These are phyloP conservation scores for Zarea fungicola DNA, from an alignment of 2,329 filamentous ascomycete genomes.

Conservation along the genomic window DNA sequence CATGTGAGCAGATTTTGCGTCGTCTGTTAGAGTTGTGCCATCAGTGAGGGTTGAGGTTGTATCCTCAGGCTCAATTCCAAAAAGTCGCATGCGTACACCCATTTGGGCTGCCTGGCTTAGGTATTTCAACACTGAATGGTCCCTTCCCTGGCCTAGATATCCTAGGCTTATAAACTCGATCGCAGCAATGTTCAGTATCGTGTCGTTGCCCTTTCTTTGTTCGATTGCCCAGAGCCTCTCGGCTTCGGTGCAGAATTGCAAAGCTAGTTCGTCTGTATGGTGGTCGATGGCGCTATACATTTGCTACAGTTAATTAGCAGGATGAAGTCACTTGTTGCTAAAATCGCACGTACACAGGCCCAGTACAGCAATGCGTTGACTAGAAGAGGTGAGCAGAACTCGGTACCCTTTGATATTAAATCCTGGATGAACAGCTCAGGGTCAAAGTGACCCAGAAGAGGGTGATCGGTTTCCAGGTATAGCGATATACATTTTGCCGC, in stretches of 20 bases:
- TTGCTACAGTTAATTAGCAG: too few species aligned
- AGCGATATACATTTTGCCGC: conserved; percentile 30
- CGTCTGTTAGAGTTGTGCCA: background rate
- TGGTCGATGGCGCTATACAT: conserved; percentile 30
- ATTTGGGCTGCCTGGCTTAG: conserved; percentile 25
- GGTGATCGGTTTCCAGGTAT: conserved; percentile 34
- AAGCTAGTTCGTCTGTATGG: conserved; percentile 15
- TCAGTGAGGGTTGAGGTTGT: background rate
- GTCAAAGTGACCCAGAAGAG: conserved; percentile 32
- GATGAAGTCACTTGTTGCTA: too few species aligned
- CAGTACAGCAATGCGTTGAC: conserved; percentile 31
- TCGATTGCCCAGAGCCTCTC: conserved; percentile 22
- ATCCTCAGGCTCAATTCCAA: conserved; percentile 17
- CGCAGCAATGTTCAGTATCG: conserved; percentile 25
- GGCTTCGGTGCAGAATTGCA: conserved; percentile 23
- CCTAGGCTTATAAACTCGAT: conserved; percentile 29
- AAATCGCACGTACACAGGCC: conserved; percentile 32
- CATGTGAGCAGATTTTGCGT: conserved; percentile 13
- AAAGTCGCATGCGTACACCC: conserved; percentile 26
- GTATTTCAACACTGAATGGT: conserved; percentile 29
- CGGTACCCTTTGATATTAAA: conserved; percentile 19
- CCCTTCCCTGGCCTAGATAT: conserved; percentile 29
- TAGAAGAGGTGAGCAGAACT: conserved; percentile 30
- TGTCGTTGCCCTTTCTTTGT: conserved; percentile 16
- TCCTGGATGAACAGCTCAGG: conserved; percentile 29